A percentile compares a stretch with the other conserved stretches of the same genome.
These are phyloP conservation scores for Fusarium sp. DNA, from an alignment of 2,329 filamentous ascomycete species.

Conservation along the genomic window DNA sequence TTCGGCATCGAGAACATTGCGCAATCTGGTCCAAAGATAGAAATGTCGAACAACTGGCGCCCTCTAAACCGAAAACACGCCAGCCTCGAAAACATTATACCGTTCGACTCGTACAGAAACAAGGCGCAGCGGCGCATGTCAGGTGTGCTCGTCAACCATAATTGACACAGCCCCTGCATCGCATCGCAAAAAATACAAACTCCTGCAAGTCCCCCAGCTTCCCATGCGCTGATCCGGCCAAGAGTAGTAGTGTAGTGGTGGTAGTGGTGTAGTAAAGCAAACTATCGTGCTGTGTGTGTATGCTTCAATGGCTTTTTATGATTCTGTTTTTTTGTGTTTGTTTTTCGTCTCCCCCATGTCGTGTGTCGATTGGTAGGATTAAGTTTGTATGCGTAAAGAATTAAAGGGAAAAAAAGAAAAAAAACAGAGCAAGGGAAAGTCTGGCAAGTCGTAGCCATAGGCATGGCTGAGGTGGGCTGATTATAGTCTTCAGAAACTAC, in stretches of 20 bases:
- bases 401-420: conserved; percentile 27
- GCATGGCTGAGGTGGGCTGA: conserved; percentile 34
- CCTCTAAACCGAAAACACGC: conserved; percentile 16
- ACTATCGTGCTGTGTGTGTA: conserved; percentile 16
- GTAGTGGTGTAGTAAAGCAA: conserved; percentile 23
- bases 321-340: conserved; percentile 28
- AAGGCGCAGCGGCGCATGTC: conserved; percentile 19
- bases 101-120: conserved; percentile 21
- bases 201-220: conserved; percentile 34
- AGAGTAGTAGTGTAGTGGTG: conserved; percentile 21
- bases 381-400: conserved; percentile 22
- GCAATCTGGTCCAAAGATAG: conserved; percentile 31
- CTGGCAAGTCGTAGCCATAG: conserved; percentile 40
- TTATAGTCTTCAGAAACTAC: conserved; percentile 39
- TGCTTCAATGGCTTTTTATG: conserved; percentile 15
- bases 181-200: conserved; percentile 36
- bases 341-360: conserved; percentile 27
- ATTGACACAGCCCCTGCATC: conserved; percentile 9
- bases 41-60: conserved; percentile 10
- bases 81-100: conserved; percentile 40
- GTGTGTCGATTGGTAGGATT: conserved; percentile 24
- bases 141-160: conserved; percentile 12
- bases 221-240: conserved; percentile 29
- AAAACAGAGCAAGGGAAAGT: conserved; percentile 24
- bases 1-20: conserved; percentile 21